Evolutionary conservation across 2,329 filamentous ascomycete species (phyloP), one percentile per base, ranked within the genome.

Genomic region (Penicillium crustosum): DNA sequence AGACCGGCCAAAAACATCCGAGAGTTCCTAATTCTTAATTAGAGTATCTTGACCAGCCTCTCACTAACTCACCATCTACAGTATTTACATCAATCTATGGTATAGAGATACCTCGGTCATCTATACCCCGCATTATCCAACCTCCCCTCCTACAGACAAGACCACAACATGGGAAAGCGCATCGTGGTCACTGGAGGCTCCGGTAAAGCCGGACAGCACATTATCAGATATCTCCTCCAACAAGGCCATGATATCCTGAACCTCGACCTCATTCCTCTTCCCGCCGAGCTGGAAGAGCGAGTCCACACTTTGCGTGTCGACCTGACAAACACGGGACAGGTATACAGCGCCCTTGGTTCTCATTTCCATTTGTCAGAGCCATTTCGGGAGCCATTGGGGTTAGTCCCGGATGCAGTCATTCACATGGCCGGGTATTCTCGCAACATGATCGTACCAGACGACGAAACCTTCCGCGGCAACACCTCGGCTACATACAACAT

Each of bases 371-470:
- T 84, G 63, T 75, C 61, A 52, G 71, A 70, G 59, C 73, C 64
- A 21, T 75, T 66, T 68, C 70, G 50, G 57, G 75, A 44, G 45
- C 64, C 71, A 74, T 4, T 79, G 77, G 19, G 67, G 71, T 0
- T 75, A 77, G 0, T 62, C 13, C 84, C 85, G 0, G 84, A 87
- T 65, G 85, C 82, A 0, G 82, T 88, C 51, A 84, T 88, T 50
- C 85, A 88, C 68, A 83, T 87, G 51, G 83, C 80, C 15, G 84
- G 83, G 0, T 83, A 82, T 61, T 81, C 85, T 0, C 77, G 84
- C 27, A 84, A 85, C 64, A 81, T 87, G 79, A 76, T 87, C 2
- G 83, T 85, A 0, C 83, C 84, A 0, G 85, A 88, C 66, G 83
- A 82, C 51, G 82, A 86, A 66, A 82, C 78, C 51, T 88, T 85